These are phyloP conservation scores for Rhododendron ovatum DNA, from an alignment of 148 eudicot genomes.

Conservation along the genomic window DNA sequence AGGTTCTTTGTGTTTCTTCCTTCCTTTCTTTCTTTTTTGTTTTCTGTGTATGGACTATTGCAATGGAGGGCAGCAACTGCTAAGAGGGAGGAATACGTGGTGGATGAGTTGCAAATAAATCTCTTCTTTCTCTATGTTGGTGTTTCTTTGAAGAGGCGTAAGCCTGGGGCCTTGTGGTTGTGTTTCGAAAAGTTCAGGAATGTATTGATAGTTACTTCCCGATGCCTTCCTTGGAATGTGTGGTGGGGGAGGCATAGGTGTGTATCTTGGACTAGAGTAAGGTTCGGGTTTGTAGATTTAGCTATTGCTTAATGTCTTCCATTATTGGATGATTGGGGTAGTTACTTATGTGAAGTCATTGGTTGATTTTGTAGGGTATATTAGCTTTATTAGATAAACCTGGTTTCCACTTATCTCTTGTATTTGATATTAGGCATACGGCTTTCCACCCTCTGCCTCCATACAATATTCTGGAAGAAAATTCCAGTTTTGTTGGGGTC, in stretches of 20 bases:
- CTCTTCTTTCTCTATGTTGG: neutral
- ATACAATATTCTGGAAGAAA: neutral
- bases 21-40: neutral
- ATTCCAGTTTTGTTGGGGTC: neutral
- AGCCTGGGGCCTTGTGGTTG: neutral
- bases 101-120: neutral
- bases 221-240: neutral
- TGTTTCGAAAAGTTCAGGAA: neutral
- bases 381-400: neutral
- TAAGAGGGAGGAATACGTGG: neutral
- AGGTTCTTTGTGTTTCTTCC: neutral
- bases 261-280: neutral
- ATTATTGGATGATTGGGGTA: neutral
- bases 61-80: neutral
- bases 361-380: neutral
- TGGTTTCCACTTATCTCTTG: neutral
- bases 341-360: neutral
- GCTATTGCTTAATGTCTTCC: neutral
- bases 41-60: neutral
- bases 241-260: neutral
- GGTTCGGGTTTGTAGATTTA: neutral
- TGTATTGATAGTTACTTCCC: neutral
- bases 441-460: neutral
- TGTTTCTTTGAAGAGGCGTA: neutral
- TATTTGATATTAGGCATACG: neutral